A percentile compares a stretch with the other conserved stretches of the same genome.
Conservation (phyloP, 208 protist species). For the Acanthamoeba sp. region DNA sequence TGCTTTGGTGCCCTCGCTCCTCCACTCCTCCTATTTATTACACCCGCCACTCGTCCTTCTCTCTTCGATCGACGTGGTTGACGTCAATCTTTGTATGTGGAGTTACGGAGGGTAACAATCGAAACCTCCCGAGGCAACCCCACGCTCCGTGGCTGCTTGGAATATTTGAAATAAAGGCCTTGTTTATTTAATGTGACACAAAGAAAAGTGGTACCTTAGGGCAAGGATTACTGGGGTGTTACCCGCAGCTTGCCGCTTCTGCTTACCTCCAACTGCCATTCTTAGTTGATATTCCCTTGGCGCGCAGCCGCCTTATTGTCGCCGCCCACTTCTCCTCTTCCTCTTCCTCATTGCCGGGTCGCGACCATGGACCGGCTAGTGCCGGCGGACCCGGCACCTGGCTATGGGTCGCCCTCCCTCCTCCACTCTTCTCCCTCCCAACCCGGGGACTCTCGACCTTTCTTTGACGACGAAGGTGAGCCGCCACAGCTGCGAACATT, state of each 20-base stretch:
- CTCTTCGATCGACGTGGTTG: background rate
- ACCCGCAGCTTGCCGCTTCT: background rate
- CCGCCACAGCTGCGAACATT: background rate
- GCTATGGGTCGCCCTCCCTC: background rate
- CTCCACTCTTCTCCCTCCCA: background rate
- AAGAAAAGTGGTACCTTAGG: no score
- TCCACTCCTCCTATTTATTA: background rate
- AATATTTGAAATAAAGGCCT: no score
- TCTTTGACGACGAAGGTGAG: background rate
- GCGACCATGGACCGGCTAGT: background rate
- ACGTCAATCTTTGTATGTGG: conserved; percentile 1
- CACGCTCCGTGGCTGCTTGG: no score
- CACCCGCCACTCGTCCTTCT: background rate
- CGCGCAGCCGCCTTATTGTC: background rate
- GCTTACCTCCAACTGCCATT: no score
- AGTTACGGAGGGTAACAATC: no score
- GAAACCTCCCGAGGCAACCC: no score
- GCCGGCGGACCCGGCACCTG: background rate
- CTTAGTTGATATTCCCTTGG: no score
- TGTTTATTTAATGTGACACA: no score
- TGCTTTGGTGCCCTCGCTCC: background rate
- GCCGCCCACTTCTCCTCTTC: background rate
- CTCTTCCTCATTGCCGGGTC: background rate
- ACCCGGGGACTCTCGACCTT: background rate
- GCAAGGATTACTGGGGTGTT: no score